These are phyloP conservation scores for Pleurostoma richardsiae DNA, from an alignment of 2,329 filamentous ascomycete genomes.

Conservation along the genomic window DNA sequence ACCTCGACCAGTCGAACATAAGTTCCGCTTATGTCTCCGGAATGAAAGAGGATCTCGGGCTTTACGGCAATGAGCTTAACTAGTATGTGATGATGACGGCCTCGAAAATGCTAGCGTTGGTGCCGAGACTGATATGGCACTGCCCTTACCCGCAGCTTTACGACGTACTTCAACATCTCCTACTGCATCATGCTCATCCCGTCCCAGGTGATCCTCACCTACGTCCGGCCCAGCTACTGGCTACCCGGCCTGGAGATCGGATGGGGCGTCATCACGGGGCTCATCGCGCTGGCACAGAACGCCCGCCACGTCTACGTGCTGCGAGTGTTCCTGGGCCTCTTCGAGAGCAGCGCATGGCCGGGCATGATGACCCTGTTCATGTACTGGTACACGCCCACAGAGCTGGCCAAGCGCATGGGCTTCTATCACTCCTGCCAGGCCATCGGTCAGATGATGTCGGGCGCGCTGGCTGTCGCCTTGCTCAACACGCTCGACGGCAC, in stretches of 20 bases:
- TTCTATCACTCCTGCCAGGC: slow-evolving; percentile 49
- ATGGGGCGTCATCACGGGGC: slow-evolving; percentile 25
- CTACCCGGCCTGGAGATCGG: slow-evolving; percentile 24
- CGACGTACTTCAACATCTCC: slow-evolving; percentile 26
- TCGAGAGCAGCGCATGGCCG: slow-evolving; percentile 32
- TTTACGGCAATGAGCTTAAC: slow-evolving; percentile 20
- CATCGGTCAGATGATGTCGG: slow-evolving; percentile 46
- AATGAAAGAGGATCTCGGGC: slow-evolving; percentile 27
- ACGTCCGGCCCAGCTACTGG: slow-evolving; percentile 27
- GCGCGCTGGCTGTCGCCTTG: slow-evolving; percentile 47
- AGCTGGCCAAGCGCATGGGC: slow-evolving; percentile 46
- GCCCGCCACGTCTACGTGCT: slow-evolving; percentile 29
- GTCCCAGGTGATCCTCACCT: slow-evolving; percentile 28
- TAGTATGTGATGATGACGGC: slow-evolving; percentile 4
- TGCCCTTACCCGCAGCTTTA: slow-evolving; percentile 15
- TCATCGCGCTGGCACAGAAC: slow-evolving; percentile 23
- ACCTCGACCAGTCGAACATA: slow-evolving; percentile 29
- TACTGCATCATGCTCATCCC: slow-evolving; percentile 29
- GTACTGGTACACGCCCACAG: slow-evolving; percentile 34
- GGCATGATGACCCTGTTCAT: slow-evolving; percentile 38
- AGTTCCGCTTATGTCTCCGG: slow-evolving; percentile 31
- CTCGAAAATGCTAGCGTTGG: neutral
- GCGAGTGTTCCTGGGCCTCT: slow-evolving; percentile 33
- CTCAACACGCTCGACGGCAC: slow-evolving; percentile 45
- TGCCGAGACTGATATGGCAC: slow-evolving; percentile 3